phyloP scores from a whole-genome alignment of 768 basidiomycete genomes.

The Guyanaporus albipodus region DNA sequence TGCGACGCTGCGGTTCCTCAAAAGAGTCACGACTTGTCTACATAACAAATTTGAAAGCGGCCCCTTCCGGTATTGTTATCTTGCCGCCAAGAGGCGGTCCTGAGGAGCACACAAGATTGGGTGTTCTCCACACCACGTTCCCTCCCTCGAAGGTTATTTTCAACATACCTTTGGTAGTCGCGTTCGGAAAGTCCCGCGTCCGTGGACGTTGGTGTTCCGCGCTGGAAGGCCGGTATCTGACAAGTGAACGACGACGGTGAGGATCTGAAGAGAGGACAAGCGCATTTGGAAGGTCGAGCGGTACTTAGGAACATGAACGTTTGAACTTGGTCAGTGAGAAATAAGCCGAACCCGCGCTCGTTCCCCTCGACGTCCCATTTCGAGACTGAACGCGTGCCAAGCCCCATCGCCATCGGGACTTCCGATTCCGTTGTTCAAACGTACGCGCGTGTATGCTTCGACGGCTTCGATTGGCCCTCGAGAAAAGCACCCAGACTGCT shows the following conservation, averaged over 20 bases:
- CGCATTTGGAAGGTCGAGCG: slow-evolving; percentile 21
- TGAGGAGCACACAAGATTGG: slow-evolving; percentile 4
- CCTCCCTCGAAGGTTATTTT: slow-evolving; percentile 30
- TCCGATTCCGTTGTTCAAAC: slow-evolving; percentile 26
- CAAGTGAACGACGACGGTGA: neutral
- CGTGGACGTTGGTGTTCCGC: slow-evolving; percentile 15
- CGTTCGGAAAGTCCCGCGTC: slow-evolving; percentile 23
- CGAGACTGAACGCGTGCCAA: slow-evolving; percentile 18
- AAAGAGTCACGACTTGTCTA: too few species aligned
- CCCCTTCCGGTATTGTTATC: slow-evolving; percentile 18
- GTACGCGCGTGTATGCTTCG: slow-evolving; percentile 6
- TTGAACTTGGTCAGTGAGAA: neutral
- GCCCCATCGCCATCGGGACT: slow-evolving; percentile 27
- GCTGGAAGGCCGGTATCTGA: slow-evolving; percentile 12
- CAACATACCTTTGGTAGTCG: slow-evolving; percentile 3
- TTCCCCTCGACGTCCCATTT: slow-evolving; percentile 18
- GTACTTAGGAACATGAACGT: too few species aligned
- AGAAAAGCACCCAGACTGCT: slow-evolving; percentile 11
- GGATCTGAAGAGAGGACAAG: slow-evolving; percentile 13
- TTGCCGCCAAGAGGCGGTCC: slow-evolving; percentile 10
- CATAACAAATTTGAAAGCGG: slow-evolving; percentile 22
- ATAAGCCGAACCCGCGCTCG: neutral
- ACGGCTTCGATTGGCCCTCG: slow-evolving; percentile 22
- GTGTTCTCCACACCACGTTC: slow-evolving; percentile 31
- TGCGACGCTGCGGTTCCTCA: slow-evolving; percentile 2